Percentiles rank a stretch among this genome's conserved stretches.
These are phyloP conservation scores for Cystobasidium onofrii DNA, from an alignment of 768 basidiomycete species.

Conservation along the genomic window DNA sequence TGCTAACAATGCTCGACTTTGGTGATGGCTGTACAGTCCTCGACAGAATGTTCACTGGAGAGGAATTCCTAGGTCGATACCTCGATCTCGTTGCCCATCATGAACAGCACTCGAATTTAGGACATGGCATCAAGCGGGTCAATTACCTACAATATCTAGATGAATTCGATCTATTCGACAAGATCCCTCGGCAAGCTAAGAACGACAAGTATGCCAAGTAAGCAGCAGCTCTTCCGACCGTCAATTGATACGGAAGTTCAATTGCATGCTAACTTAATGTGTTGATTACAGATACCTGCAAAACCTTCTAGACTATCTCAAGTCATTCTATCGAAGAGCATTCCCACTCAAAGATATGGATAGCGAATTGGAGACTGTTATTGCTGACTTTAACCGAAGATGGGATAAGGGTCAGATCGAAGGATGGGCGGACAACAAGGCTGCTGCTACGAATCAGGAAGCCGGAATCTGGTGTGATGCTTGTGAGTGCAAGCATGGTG, in stretches of 20 bases:
- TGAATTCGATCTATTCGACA: conserved; percentile 44
- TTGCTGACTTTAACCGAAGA: conserved; percentile 62
- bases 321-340: conserved; percentile 75
- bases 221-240: conserved; percentile 50
- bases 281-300: conserved; percentile 62
- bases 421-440: conserved; percentile 60
- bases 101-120: conserved; percentile 78
- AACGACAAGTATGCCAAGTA: conserved; percentile 64
- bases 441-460: conserved; percentile 44
- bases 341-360: conserved; percentile 74
- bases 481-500: no score
- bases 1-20: no score
- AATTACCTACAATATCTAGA: conserved; percentile 92
- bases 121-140: conserved; percentile 66
- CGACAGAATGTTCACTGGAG: conserved; percentile 73
- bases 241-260: not conserved
- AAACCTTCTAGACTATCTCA: conserved; percentile 68
- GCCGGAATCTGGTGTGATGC: conserved; percentile 72
- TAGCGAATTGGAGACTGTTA: conserved; percentile 57
- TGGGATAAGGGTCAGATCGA: conserved; percentile 72
- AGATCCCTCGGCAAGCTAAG: conserved; percentile 46
- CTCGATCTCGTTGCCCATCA: conserved; percentile 84
- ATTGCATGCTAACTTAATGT: not conserved
- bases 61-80: conserved; percentile 90
- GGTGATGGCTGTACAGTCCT: conserved; percentile 34